A percentile compares a stretch with the other conserved stretches of the same genome.
Conservation (phyloP, 1,139 yeast genomes). For the Scheffersomyces stambukii region DNA sequence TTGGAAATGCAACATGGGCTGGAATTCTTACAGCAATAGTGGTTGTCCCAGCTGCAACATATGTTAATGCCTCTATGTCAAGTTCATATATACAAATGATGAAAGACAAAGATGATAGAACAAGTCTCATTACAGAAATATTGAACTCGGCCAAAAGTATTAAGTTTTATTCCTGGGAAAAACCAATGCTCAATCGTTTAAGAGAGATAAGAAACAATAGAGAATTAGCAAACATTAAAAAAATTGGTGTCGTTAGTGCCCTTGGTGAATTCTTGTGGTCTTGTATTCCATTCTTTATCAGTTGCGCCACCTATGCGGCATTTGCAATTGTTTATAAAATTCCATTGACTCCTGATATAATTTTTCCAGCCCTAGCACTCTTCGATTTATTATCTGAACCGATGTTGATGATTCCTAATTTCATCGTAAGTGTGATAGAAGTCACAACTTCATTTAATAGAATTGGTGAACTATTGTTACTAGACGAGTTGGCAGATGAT, state of each 20-base stretch:
- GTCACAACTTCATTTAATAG: conserved; percentile 31
- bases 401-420: conserved; percentile 29
- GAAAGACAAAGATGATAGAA: conserved; percentile 34
- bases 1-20: conserved; percentile 33
- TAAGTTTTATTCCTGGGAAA: conserved; percentile 40
- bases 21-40: conserved; percentile 31
- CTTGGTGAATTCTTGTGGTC: conserved; percentile 33
- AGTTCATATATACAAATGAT: conserved; percentile 21
- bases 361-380: conserved; percentile 38
- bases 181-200: conserved; percentile 34
- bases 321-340: conserved; percentile 21
- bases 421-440: conserved; percentile 27
- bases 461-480: conserved; percentile 24
- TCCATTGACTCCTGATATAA: conserved; percentile 32
- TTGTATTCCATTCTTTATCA: conserved; percentile 33
- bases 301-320: conserved; percentile 28
- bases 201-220: conserved; percentile 32
- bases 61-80: conserved; percentile 25
- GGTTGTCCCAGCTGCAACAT: conserved; percentile 31
- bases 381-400: conserved; percentile 35
- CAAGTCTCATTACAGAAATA: conserved; percentile 36
- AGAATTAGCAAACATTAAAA: conserved; percentile 26
- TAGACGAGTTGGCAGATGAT: conserved; percentile 28
- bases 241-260: conserved; percentile 29
- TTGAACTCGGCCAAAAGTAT: conserved; percentile 36